Base-by-base conservation (phyloP, 345 rosid genomes). In the Eucalyptus cladocalyx region DNA sequence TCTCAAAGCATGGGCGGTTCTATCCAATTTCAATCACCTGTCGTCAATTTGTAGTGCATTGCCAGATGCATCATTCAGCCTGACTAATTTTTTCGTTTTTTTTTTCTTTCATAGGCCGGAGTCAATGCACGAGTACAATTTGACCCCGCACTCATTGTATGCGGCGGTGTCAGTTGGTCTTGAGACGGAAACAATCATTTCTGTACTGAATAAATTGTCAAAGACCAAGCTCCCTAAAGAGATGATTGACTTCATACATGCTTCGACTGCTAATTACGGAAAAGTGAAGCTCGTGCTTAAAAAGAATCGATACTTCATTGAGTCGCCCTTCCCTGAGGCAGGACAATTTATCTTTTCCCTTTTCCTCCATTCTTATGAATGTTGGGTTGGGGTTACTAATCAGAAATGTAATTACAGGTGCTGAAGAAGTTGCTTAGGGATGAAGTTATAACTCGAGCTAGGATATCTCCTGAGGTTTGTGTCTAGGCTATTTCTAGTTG, bases 111-210 rank as follows among this genome's bases (percentile, higher is more conserved):
- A 34, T 85, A 97, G 99, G 97, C 99, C 99, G 2, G 99, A 97
- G 94, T 95, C 98, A 0, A 98, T 98, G 99, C 99, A 98, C 65
- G 99, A 98, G 93, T 97, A 98, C 89, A 97, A 96, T 92, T 89
- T 98, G 94, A 98, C 99, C 3, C 99, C 99, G 0, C 99, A 98
- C 91, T 98, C 99, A 9, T 90, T 97, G 89, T 97, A 98, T 91
- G 99, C 99, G 69, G 99, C 99, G 7, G 98, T 98, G 32, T 98
- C 98, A 1, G 99, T 98, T 89, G 99, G 99, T 65, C 94, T 98
- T 18, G 99, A 98, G 92, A 98, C 99, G 5, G 98, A 97, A 89
- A 97, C 99, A 15, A 94, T 97, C 18, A 92, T 98, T 54, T 89
- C 97, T 24, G 99, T 98, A 54, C 90, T 98, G 94, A 95, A 95